phyloP scores from a whole-genome alignment of 2,329 filamentous ascomycete genomes.

The Xylariaceae sp. region DNA sequence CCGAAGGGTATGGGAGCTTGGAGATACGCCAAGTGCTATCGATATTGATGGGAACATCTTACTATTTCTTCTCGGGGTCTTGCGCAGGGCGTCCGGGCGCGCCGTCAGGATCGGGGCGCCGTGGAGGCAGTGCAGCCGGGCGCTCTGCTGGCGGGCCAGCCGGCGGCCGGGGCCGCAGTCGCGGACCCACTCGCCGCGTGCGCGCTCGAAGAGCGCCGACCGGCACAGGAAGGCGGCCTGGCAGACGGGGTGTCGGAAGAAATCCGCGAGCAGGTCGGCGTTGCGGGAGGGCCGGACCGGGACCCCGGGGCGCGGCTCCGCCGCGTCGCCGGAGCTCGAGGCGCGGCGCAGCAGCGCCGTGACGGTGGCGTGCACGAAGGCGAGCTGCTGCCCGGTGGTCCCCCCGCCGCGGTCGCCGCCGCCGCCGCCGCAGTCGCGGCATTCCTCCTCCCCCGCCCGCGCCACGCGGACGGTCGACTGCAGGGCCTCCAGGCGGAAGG shows the following conservation, averaged over 20 bases:
- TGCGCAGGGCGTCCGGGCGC: conserved; percentile 20
- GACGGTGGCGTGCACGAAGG: conserved; percentile 40
- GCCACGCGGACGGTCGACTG: conserved; percentile 28
- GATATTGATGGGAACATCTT: conserved; percentile 45
- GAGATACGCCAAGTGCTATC: no score
- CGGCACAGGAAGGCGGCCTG: conserved; percentile 54
- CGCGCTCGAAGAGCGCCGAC: conserved; percentile 56
- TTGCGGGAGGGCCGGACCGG: conserved; percentile 41
- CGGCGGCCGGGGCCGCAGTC: conserved; percentile 21
- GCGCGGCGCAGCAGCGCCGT: conserved; percentile 38
- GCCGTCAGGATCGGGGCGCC: conserved; percentile 48
- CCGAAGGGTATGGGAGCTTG: no score
- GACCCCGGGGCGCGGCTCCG: neutral
- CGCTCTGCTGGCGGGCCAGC: conserved; percentile 53
- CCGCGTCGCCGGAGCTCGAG: conserved; percentile 24
- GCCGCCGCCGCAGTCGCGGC: neutral
- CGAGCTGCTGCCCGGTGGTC: conserved; percentile 35
- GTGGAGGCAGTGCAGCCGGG: conserved; percentile 62
- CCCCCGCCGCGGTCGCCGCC: no score
- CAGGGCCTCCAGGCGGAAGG: conserved; percentile 36
- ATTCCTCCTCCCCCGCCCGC: conserved; percentile 31
- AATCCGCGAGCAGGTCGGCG: conserved; percentile 32
- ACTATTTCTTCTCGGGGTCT: conserved; percentile 27
- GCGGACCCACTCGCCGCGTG: conserved; percentile 30
- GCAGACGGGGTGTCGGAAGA: conserved; percentile 42